Evolutionary conservation across 352 stramenopile genomes (phyloP).

Genomic region (Phytophthora nicotianae): DNA sequence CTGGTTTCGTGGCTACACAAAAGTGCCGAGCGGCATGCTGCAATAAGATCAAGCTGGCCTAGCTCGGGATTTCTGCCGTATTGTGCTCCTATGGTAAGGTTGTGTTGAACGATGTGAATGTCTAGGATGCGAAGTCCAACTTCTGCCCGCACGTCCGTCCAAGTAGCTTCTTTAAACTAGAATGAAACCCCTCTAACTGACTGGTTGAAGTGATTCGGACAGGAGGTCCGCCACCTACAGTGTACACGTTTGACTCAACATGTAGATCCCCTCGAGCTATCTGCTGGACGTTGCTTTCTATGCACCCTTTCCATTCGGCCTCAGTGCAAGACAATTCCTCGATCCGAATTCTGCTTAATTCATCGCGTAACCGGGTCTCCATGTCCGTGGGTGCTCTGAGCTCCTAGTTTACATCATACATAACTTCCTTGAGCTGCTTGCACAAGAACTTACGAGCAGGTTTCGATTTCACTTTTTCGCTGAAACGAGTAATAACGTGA

Average conservation of each 20-base stretch:
- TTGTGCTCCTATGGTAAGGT: not conserved
- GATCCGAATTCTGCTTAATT: not conserved
- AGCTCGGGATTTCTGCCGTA: not conserved
- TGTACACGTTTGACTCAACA: not conserved
- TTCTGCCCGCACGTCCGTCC: not conserved
- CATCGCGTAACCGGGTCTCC: not conserved
- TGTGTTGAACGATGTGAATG: not conserved
- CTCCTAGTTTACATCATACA: not conserved
- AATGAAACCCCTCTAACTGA: not conserved
- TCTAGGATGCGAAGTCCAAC: not conserved
- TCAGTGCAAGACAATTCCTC: not conserved
- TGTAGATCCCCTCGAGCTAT: not conserved
- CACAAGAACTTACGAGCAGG: not conserved
- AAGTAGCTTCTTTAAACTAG: not conserved
- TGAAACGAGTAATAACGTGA: not conserved
- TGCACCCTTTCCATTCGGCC: not conserved
- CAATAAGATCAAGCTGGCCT: not conserved
- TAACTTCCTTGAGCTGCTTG: not conserved
- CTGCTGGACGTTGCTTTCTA: not conserved
- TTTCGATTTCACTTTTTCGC: not conserved
- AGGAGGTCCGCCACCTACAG: not conserved
- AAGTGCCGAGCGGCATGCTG: not conserved
- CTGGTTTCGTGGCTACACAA: not conserved
- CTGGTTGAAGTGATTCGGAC: not conserved
- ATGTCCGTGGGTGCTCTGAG: not conserved